phyloP scores from a whole-genome alignment of 2,329 filamentous ascomycete genomes.

The Alternaria sp. region DNA sequence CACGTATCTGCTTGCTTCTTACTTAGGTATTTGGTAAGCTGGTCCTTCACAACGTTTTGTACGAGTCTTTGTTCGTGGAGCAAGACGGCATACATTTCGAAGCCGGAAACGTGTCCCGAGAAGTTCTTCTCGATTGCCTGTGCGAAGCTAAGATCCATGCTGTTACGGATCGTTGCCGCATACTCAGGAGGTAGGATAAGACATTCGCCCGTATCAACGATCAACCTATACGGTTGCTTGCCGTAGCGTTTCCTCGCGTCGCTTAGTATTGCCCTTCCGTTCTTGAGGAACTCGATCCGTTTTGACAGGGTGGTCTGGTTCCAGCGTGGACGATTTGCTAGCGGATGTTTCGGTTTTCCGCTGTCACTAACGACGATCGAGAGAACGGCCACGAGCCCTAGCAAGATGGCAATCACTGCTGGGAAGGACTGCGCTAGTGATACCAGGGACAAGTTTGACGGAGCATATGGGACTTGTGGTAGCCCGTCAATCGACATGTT shows the following conservation, averaged over 20 bases:
- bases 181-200: neutral
- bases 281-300: neutral
- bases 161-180: neutral
- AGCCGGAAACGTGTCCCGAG: neutral
- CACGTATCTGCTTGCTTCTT: neutral
- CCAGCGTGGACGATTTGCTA: neutral
- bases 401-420: neutral
- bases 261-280: neutral
- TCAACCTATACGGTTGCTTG: conserved; percentile 2
- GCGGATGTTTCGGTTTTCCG: neutral
- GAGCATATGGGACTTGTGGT: neutral
- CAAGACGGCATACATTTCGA: neutral
- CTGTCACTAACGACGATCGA: neutral
- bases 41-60: neutral
- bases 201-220: neutral
- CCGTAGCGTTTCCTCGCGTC: neutral
- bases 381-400: neutral
- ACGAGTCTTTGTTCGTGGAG: neutral
- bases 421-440: neutral
- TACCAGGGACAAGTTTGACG: fast-evolving
- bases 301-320: neutral
- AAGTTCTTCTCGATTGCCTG: neutral
- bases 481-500: neutral
- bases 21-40: neutral
- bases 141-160: neutral